Conservation (phyloP, 2,329 filamentous ascomycete species). For the Fusarium clavum region DNA sequence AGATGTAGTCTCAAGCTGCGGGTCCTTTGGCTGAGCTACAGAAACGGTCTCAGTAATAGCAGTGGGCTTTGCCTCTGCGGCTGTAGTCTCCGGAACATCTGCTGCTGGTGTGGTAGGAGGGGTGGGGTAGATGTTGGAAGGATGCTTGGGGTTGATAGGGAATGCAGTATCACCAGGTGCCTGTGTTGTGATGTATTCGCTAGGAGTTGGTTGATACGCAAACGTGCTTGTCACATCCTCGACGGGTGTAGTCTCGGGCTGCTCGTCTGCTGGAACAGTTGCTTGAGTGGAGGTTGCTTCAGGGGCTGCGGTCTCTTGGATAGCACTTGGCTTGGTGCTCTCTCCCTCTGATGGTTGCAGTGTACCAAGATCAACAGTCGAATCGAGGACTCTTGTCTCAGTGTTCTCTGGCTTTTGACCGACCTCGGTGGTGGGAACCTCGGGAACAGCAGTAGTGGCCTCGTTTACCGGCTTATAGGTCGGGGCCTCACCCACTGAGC, state of each 20-base stretch:
- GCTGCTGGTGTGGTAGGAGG: slow-evolving; percentile 1
- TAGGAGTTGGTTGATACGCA: slow-evolving; percentile 17
- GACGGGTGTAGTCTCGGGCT: slow-evolving; percentile 2
- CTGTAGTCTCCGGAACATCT: slow-evolving; percentile 8
- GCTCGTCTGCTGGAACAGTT: slow-evolving; percentile 3
- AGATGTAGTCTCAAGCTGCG: slow-evolving; percentile 17
- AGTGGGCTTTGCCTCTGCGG: slow-evolving; percentile 7
- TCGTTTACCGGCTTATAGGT: slow-evolving; percentile 9
- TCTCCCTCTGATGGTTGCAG: slow-evolving; percentile 32
- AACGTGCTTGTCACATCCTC: slow-evolving; percentile 12
- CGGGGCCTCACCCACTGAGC: background rate
- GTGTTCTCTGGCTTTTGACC: slow-evolving; percentile 24
- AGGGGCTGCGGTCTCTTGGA: slow-evolving; percentile 24
- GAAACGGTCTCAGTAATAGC: slow-evolving; percentile 35
- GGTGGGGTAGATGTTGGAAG: slow-evolving; percentile 11
- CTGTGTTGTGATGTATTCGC: slow-evolving; percentile 16
- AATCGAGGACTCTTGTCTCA: slow-evolving; percentile 13
- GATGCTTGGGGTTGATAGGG: slow-evolving; percentile 13
- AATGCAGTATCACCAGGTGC: slow-evolving; percentile 19
- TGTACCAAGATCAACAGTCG: slow-evolving; percentile 43
- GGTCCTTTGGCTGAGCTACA: slow-evolving; percentile 29
- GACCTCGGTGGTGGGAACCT: slow-evolving; percentile 9
- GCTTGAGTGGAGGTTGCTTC: slow-evolving; percentile 13
- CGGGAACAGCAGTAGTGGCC: slow-evolving; percentile 10
- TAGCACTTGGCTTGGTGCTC: slow-evolving; percentile 12